These are phyloP conservation scores for Neurospora terricola DNA, from an alignment of 495 filamentous ascomycete species.

Conservation along the genomic window DNA sequence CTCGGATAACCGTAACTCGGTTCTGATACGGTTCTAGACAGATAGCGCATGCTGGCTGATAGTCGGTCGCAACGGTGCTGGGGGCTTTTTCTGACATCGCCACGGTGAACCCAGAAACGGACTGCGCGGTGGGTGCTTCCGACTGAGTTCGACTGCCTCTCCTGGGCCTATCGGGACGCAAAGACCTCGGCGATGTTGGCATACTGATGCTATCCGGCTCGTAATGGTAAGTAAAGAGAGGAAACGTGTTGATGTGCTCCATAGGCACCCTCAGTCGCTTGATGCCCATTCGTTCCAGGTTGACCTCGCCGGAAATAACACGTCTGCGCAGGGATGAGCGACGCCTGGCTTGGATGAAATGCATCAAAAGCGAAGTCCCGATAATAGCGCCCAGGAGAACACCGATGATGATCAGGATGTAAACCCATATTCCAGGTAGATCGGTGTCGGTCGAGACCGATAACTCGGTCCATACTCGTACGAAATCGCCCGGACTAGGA, in stretches of 20 bases:
- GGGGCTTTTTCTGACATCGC: constrained; percentile 10
- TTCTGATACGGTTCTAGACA: constrained; percentile 75
- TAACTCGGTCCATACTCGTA: constrained; percentile 41
- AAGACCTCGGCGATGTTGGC: constrained; percentile 11
- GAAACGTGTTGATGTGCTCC: constrained; percentile 57
- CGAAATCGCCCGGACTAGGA: constrained; percentile 50
- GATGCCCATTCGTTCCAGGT: constrained; percentile 72
- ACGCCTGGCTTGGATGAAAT: constrained; percentile 57
- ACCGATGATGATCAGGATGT: constrained; percentile 69
- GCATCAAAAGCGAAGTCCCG: constrained; percentile 60
- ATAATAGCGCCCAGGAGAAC: constrained; percentile 58
- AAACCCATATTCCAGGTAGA: constrained; percentile 70
- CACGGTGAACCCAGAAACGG: constrained; percentile 1
- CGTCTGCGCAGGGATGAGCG: constrained; percentile 55
- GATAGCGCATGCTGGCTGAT: constrained; percentile 71
- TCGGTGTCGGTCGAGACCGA: constrained; percentile 25
- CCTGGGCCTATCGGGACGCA: neutral
- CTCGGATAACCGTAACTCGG: constrained; percentile 58
- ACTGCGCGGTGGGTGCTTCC: neutral
- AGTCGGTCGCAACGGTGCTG: constrained; percentile 32
- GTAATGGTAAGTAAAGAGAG: constrained; percentile 60
- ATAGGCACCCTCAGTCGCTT: constrained; percentile 62
- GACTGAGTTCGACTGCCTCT: constrained; percentile 4
- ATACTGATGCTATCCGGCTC: constrained; percentile 20
- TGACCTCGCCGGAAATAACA: constrained; percentile 63